Evolutionary conservation across 2,329 filamentous ascomycete genomes (phyloP).

Genomic region (Bipolaris victoriae): DNA sequence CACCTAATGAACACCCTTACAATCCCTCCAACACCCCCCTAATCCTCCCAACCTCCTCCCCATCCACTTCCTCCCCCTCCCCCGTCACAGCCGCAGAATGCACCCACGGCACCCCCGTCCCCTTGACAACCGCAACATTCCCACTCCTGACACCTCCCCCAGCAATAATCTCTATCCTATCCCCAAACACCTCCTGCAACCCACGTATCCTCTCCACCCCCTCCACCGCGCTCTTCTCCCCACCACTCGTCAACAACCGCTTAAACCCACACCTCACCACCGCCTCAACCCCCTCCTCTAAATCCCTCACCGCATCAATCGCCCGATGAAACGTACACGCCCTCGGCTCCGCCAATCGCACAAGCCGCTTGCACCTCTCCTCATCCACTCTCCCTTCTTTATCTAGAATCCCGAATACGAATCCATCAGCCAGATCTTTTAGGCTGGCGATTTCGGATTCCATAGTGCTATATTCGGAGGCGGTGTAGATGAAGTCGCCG

Average conservation of each 20-base stretch:
- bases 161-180: slow-evolving; percentile 54
- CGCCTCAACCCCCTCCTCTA: slow-evolving; percentile 41
- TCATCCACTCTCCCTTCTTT: slow-evolving; percentile 47
- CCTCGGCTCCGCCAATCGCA: slow-evolving; percentile 50
- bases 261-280: slow-evolving; percentile 55
- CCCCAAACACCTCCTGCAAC: slow-evolving; percentile 38
- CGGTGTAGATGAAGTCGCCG: slow-evolving; percentile 54
- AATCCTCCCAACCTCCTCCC: slow-evolving; percentile 34
- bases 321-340: slow-evolving; percentile 63
- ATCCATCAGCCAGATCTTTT: slow-evolving; percentile 52
- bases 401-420: slow-evolving; percentile 60
- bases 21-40: not conserved
- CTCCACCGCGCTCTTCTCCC: slow-evolving; percentile 42
- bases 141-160: slow-evolving; percentile 58
- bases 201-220: slow-evolving; percentile 44
- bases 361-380: slow-evolving; percentile 50
- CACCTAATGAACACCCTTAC: not conserved
- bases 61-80: slow-evolving; percentile 41
- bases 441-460: slow-evolving; percentile 47
- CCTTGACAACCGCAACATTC: slow-evolving; percentile 50
- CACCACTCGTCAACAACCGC: slow-evolving; percentile 58
- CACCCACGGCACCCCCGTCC: slow-evolving; percentile 41
- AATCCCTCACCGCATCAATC: slow-evolving; percentile 53
- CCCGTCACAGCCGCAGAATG: slow-evolving; percentile 55
- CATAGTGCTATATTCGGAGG: slow-evolving; percentile 54